Evolutionary conservation across 805 yeast species (phyloP).

Genomic region (Ogataea thermomethanolica): DNA sequence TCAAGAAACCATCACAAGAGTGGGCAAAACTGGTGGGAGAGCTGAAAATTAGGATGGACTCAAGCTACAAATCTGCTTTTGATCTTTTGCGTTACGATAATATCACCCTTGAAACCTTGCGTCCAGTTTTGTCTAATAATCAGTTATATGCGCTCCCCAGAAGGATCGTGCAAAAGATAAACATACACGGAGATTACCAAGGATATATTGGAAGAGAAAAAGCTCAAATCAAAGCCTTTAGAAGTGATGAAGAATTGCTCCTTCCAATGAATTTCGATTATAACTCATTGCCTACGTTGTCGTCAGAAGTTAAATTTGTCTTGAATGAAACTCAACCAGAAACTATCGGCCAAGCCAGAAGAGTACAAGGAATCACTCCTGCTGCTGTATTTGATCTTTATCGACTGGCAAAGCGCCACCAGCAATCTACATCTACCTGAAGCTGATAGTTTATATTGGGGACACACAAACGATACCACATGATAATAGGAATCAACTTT

Average conservation of each 20-base stretch:
- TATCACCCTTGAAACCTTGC: conserved; percentile 27
- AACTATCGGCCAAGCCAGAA: conserved; percentile 91
- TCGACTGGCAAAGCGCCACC: conserved; percentile 40
- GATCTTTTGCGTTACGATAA: conserved; percentile 62
- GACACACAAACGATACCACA: neutral
- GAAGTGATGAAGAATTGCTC: conserved; percentile 71
- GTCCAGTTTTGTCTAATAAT: conserved; percentile 36
- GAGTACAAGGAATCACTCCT: conserved; percentile 94
- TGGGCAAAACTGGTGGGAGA: conserved; percentile 59
- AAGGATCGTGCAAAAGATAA: conserved; percentile 56
- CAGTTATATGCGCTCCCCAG: conserved; percentile 30
- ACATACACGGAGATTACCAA: conserved; percentile 78
- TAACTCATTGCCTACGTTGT: conserved; percentile 54
- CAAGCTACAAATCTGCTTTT: conserved; percentile 59
- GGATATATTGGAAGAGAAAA: conserved; percentile 76
- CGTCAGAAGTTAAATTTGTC: conserved; percentile 67
- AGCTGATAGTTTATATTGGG: too few species aligned
- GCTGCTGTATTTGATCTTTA: conserved; percentile 83
- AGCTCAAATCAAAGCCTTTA: conserved; percentile 69
- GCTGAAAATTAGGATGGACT: conserved; percentile 50
- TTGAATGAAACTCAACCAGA: conserved; percentile 76
- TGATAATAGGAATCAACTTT: neutral
- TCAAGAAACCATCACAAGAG: conserved; percentile 48
- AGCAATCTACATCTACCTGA: neutral
- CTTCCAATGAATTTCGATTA: conserved; percentile 74